Evolutionary conservation across 345 rosid species (phyloP).

Genomic region (Lenwebbia sp.): DNA sequence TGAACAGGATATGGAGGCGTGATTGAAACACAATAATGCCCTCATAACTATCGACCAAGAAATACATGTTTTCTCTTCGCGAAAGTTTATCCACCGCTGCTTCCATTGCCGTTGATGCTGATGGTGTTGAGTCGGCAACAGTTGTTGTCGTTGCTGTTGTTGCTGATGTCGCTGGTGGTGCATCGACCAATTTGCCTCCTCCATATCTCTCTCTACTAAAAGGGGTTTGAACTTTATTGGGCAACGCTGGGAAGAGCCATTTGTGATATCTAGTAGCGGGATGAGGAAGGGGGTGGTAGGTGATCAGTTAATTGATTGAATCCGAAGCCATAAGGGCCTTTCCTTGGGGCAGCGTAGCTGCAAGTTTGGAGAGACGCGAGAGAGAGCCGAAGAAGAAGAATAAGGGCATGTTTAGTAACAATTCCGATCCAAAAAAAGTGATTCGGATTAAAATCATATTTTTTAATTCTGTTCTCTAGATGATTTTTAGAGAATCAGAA

Average conservation of each 20-base stretch:
- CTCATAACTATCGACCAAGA: background rate
- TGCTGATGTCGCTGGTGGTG: constrained; percentile 5
- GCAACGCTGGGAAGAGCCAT: background rate
- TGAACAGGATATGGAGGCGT: too few species aligned
- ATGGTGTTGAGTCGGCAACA: too few species aligned
- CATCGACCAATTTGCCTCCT: constrained; percentile 24
- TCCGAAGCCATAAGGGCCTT: background rate
- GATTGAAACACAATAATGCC: background rate
- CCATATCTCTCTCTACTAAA: constrained; percentile 16
- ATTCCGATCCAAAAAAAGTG: too few species aligned
- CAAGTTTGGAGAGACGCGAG: background rate
- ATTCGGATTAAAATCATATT: too few species aligned
- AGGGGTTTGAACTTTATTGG: background rate
- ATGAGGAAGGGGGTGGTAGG: background rate
- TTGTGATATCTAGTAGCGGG: background rate
- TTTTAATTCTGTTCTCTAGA: too few species aligned
- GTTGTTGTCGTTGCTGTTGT: too few species aligned
- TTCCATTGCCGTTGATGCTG: background rate
- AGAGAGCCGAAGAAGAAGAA: background rate
- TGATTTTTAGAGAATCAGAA: too few species aligned
- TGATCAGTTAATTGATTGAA: background rate
- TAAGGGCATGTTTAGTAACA: too few species aligned
- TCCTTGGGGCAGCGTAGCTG: background rate
- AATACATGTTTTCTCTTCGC: background rate
- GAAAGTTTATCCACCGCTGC: background rate